Evolutionary conservation across 805 yeast species (phyloP).

Genomic region (Phaffomyces thermotolerans): DNA sequence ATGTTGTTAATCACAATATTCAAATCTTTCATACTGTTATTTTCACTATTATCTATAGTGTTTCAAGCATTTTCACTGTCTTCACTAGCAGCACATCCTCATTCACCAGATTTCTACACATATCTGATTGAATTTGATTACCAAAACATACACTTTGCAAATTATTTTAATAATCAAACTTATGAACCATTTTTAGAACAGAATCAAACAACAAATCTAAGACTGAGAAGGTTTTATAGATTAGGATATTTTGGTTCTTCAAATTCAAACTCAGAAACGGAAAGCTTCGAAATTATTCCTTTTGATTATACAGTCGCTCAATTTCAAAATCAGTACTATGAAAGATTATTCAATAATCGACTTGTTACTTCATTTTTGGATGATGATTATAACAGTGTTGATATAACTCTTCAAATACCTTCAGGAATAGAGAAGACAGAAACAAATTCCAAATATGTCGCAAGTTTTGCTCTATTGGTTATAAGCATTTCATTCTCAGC

Average conservation of each 20-base stretch:
- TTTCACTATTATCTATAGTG: neutral
- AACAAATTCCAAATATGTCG: neutral
- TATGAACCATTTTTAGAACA: neutral
- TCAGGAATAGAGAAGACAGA: neutral
- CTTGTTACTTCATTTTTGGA: neutral
- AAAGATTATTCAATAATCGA: neutral
- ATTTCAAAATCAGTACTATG: neutral
- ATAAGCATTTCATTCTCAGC: neutral
- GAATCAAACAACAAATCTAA: neutral
- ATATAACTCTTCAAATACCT: neutral
- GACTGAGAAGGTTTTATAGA: no score
- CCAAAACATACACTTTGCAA: conserved; percentile 1
- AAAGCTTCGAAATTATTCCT: neutral
- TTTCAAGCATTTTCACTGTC: neutral
- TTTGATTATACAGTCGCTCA: neutral
- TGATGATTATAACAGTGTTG: neutral
- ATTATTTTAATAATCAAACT: neutral
- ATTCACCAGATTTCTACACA: neutral
- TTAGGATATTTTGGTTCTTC: no score
- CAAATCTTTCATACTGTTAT: neutral
- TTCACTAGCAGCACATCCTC: neutral
- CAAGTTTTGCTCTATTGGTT: neutral
- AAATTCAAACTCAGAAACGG: neutral
- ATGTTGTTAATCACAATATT: neutral
- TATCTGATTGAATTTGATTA: neutral